Percentiles rank a stretch among this genome's conserved stretches.
Evolutionary conservation across 108 stramenopile species (phyloP).

Genomic region (Fragilariopsis cylindrus): DNA sequence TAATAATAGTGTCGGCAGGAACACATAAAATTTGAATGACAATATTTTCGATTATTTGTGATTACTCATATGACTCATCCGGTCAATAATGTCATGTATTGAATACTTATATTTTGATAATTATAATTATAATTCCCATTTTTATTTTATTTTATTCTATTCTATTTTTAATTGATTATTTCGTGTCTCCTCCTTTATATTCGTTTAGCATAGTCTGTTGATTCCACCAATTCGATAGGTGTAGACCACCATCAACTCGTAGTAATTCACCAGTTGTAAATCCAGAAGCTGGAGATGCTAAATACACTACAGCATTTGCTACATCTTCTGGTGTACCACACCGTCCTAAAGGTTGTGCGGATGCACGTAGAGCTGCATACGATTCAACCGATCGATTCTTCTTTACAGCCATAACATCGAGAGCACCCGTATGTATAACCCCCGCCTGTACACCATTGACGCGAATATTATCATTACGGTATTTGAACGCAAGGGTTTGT

Average conservation of each 20-base stretch:
- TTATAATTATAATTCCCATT: no score
- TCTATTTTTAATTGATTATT: no score
- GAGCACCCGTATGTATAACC: slow-evolving; percentile 25
- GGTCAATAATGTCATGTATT: no score
- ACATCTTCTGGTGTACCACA: slow-evolving; percentile 27
- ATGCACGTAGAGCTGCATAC: slow-evolving; percentile 21
- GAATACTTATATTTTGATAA: no score
- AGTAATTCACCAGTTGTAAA: slow-evolving; percentile 32
- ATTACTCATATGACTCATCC: no score
- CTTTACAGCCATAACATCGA: slow-evolving; percentile 27
- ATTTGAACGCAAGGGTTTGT: slow-evolving; percentile 23
- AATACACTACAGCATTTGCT: slow-evolving; percentile 24
- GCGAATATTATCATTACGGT: slow-evolving; percentile 22
- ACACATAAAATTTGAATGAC: no score
- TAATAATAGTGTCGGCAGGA: no score
- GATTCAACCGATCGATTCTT: slow-evolving; percentile 23
- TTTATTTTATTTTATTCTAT: no score
- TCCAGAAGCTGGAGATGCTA: slow-evolving; percentile 28
- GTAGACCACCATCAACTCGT: slow-evolving; percentile 31
- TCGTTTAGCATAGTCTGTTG: slow-evolving; percentile 13
- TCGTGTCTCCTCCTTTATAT: slow-evolving; percentile 3
- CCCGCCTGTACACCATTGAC: slow-evolving; percentile 25
- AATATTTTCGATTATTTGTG: no score
- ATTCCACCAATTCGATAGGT: slow-evolving; percentile 35
- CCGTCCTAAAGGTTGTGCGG: slow-evolving; percentile 20